phyloP scores from a whole-genome alignment of 176 grass and related monocot genomes.

The Raddia guianensis region DNA sequence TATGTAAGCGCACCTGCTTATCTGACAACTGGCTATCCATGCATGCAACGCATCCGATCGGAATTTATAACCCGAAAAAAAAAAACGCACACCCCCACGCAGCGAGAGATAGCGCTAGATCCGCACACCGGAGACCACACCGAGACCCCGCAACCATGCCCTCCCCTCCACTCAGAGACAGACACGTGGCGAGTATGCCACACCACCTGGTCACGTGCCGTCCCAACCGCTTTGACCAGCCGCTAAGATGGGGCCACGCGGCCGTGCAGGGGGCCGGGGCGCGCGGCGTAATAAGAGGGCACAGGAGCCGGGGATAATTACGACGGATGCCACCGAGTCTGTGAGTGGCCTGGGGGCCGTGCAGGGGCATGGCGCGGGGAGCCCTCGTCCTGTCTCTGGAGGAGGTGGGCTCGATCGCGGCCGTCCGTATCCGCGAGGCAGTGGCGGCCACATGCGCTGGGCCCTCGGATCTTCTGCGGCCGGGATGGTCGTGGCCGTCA shows the following conservation, averaged over 20 bases:
- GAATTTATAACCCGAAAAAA: slow-evolving; percentile 29
- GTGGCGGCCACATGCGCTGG: slow-evolving; percentile 34
- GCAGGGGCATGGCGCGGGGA: background rate
- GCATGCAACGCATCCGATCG: slow-evolving; percentile 7
- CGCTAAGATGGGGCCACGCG: background rate
- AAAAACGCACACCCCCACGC: background rate
- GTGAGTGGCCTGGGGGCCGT: rapidly evolving
- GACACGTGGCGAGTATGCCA: slow-evolving; percentile 34
- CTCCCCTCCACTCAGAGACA: background rate
- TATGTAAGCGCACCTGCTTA: rapidly evolving
- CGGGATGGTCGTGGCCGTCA: too few relatives aligned
- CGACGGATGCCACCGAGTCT: rapidly evolving
- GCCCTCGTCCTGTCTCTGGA: background rate
- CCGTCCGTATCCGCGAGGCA: slow-evolving; percentile 44
- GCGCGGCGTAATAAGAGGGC: background rate
- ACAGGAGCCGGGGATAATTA: rapidly evolving
- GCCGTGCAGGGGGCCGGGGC: rapidly evolving
- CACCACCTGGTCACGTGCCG: slow-evolving; percentile 41
- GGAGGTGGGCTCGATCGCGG: slow-evolving; percentile 31
- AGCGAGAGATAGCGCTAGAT: background rate
- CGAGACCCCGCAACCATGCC: slow-evolving; percentile 27
- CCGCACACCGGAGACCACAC: slow-evolving; percentile 4
- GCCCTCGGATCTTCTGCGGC: slow-evolving; percentile 16
- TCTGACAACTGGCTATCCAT: slow-evolving; percentile 46
- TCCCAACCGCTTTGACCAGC: slow-evolving; percentile 19